Percentiles rank a stretch among this genome's conserved stretches.
Conservation (phyloP, 2,329 filamentous ascomycete genomes). For the Didymellaceae sp. region DNA sequence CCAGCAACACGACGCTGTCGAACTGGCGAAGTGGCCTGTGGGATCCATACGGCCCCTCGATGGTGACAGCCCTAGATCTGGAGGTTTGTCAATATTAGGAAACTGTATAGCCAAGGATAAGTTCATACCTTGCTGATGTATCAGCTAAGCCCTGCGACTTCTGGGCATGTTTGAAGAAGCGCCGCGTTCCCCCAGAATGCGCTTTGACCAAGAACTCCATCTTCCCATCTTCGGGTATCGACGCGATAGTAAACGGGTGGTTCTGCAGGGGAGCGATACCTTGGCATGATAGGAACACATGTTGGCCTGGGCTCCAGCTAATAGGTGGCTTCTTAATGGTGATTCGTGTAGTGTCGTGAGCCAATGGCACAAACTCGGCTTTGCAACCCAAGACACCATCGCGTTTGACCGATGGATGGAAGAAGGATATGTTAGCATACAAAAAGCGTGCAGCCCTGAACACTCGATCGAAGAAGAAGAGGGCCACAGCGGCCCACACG, state of each 20-base stretch:
- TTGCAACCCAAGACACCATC: constrained; percentile 47
- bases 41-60: constrained; percentile 63
- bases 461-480: constrained; percentile 68
- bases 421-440: constrained; percentile 50
- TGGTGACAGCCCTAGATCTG: constrained; percentile 50
- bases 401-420: constrained; percentile 43
- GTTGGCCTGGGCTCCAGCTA: constrained; percentile 67
- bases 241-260: constrained; percentile 70
- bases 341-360: constrained; percentile 63
- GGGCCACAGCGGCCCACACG: constrained; percentile 69
- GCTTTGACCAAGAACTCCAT: constrained; percentile 65
- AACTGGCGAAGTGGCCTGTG: constrained; percentile 63
- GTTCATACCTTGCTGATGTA: constrained; percentile 20
- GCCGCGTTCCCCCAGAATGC: constrained; percentile 60
- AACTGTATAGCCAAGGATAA: not conserved
- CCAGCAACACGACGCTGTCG: constrained; percentile 65
- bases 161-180: constrained; percentile 59
- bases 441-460: constrained; percentile 52
- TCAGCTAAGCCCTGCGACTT: constrained; percentile 40
- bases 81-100: not conserved
- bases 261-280: constrained; percentile 64
- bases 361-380: constrained; percentile 54
- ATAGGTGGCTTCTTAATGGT: constrained; percentile 63
- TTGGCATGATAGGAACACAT: constrained; percentile 67
- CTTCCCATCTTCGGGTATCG: constrained; percentile 60